Conservation (phyloP, 1,284 basidiomycete species). For the Puccinia polysora region DNA sequence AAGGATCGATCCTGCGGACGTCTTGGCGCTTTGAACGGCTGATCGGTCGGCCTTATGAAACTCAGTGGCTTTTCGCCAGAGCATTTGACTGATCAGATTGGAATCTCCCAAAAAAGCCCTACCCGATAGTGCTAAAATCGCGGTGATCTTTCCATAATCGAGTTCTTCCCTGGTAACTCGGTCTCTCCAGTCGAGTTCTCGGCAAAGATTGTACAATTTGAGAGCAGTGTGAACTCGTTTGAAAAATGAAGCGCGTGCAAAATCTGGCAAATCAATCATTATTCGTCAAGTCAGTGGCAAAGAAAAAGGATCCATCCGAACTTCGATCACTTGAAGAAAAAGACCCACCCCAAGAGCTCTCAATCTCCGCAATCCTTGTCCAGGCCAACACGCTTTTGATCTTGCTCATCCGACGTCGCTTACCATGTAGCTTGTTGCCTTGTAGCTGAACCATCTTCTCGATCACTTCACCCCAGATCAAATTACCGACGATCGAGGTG, state of each 20-base stretch:
- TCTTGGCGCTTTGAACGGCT: constrained; percentile 10
- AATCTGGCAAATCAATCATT: constrained; percentile 32
- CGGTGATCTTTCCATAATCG: constrained; percentile 44
- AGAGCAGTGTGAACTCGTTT: constrained; percentile 46
- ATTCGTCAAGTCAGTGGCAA: neutral
- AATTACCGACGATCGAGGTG: neutral
- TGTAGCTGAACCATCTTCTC: constrained; percentile 13
- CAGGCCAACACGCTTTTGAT: constrained; percentile 46
- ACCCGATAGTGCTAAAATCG: constrained; percentile 44
- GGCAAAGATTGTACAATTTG: constrained; percentile 46
- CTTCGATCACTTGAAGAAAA: too few species aligned
- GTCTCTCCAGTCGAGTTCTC: constrained; percentile 45
- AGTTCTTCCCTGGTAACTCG: constrained; percentile 17
- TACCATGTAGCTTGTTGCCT: neutral
- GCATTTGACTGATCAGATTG: constrained; percentile 42
- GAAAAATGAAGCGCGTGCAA: constrained; percentile 43
- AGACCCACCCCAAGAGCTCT: constrained; percentile 45
- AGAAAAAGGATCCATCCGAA: neutral
- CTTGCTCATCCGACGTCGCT: neutral
- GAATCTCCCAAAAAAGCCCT: constrained; percentile 43
- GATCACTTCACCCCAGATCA: constrained; percentile 31
- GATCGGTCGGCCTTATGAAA: constrained; percentile 44
- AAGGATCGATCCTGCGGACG: neutral
- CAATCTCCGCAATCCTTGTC: constrained; percentile 48
- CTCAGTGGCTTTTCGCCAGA: constrained; percentile 45